Base-by-base conservation (phyloP, 1,139 yeast genomes). In the Debaryomyces sp. region DNA sequence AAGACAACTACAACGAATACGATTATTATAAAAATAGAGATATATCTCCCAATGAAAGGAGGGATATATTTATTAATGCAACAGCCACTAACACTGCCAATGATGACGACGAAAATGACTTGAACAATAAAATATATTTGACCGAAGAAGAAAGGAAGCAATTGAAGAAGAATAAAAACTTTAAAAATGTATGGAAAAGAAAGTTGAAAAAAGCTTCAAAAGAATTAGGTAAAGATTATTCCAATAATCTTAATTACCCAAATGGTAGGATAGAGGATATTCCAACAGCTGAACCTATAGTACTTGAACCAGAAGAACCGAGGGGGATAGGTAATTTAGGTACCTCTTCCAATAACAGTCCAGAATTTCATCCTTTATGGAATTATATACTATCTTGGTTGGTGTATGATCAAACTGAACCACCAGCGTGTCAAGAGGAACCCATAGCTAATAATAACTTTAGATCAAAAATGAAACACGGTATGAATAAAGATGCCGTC, bases 361-460 rank as follows among this genome's bases (percentile, higher is more conserved):
- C 67, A 4, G 55, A 64, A n/a, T 72, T 70, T 52, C 65, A 63
- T 47, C 77, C 77, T 2, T 51, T 63, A 5, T 73, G 78, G 78
- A 70, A 67, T 50, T 69, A 68, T 49, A 44, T 72, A 8, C 61
- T 73, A 27, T 68, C 76, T 12, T 71, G 75, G 75, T 50, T 73
- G 5, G 70, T 64, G 1, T 72, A 71, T 48, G 64, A 68, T 10
- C 41, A 53, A 7, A 39, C 47, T 15, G 38, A 40, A 18, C 32
- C 33, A 9, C 34, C 46, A 38, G 30, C 21, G 12, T 30, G 30
- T 30, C 33, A 49, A 15, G 43, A 44, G 33, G 43, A 47, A n/a
- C 21, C 38, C 7, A n/a, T 29, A 26, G 18, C 3, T 18, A 30
- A 29, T 13, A 41, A 29, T 21, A 30, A 30, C 24, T 10, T 17